These are phyloP conservation scores for Chimonanthus salicifolius DNA, from an alignment of 164 flowering plant genomes.

Conservation along the genomic window DNA sequence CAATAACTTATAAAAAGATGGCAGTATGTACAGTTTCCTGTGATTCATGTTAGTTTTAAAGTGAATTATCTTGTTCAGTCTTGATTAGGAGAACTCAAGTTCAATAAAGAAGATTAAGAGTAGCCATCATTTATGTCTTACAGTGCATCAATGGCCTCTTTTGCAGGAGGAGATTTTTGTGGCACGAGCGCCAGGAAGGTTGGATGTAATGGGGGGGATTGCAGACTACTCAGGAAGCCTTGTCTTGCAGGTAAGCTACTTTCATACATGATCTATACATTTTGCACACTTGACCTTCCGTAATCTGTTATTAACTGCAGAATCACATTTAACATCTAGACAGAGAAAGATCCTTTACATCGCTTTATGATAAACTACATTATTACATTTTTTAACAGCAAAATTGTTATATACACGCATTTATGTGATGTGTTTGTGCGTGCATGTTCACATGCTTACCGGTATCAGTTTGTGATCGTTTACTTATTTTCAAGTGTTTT, in stretches of 20 bases:
- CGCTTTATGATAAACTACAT: no score
- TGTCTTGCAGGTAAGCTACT: constrained; percentile 73
- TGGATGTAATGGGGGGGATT: constrained; percentile 99
- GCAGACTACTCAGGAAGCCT: constrained; percentile 99
- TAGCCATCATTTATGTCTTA: background rate
- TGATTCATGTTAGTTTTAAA: no score
- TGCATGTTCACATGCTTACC: no score
- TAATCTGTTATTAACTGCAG: background rate
- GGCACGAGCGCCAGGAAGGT: constrained; percentile 96
- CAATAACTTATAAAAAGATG: no score
- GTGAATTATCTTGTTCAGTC: no score
- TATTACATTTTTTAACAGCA: no score
- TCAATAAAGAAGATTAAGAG: background rate
- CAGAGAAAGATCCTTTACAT: no score
- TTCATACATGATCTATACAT: background rate
- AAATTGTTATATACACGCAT: no score
- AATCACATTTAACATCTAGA: background rate
- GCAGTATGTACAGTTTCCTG: no score
- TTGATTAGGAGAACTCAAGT: no score
- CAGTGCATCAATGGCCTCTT: background rate
- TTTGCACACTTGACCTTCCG: background rate
- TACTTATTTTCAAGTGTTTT: background rate
- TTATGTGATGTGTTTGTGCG: no score
- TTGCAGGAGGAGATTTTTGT: constrained; percentile 83
- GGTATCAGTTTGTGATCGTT: no score